Evolutionary conservation across 2,329 filamentous ascomycete species (phyloP), one percentile per base, ranked within the genome.

Genomic region (Monascus ruber): DNA sequence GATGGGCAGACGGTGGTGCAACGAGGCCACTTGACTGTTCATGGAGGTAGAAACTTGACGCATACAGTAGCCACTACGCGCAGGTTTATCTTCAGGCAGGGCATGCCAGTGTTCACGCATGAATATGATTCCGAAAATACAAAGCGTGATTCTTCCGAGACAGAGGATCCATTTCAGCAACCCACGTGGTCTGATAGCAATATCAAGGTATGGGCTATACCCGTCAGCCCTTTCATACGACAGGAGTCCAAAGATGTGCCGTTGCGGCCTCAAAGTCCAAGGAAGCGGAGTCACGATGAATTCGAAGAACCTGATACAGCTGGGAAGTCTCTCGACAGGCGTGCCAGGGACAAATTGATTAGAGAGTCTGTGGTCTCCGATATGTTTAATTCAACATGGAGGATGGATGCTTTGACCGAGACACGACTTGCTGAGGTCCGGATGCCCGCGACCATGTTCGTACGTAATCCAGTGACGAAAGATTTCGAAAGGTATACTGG

Each of bases 131-230:
- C 43, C n/a, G 52, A 55, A 36, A 51, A 40, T 32, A 38, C 50
- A 28, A 54, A 51, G 54, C 31, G 55, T 50, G 24, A 41, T 44
- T 25, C 42, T 17, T 38, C 45, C 25, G 41, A 33, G 10, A 34
- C 34, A 25, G 49, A 42, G 24, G 50, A 58, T 42, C 48, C 51
- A 2, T 56, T 53, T 26, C 59, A 60, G 34, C 58, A 67, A 26
- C 84, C 87, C 0, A 79, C 85, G 36, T 94, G 78, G 74, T 61
- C 76, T 42, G 89, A 96, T 58, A 70, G 76, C 7, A 79, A 81
- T 45, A 77, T 95, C 40, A 78, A 79, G 42, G 83, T 95, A 1
- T 96, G 89, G 89, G 81, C 85, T 34, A 71, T 96, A 53, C 75
- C 83, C 0, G 62, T 84, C 31, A 56, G 36, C 37, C 47, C 43